Base-by-base conservation (phyloP, 2,329 filamentous ascomycete genomes). In the Rugonectria rugulosa region DNA sequence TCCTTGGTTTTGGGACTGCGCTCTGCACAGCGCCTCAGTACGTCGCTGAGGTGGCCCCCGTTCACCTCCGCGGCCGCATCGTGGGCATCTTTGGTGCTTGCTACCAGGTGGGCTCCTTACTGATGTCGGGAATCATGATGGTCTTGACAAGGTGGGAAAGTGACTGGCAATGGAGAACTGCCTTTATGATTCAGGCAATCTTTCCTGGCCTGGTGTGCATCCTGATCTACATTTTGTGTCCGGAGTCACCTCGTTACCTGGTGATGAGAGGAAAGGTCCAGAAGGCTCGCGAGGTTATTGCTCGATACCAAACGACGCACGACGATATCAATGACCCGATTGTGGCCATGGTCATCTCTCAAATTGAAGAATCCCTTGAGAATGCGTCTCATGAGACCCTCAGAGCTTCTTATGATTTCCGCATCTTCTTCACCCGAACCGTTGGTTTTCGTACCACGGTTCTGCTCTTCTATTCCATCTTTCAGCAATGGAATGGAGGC, bases 1-100 rank as follows among this genome's bases (percentile, higher is more conserved):
- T 66, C 5, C 27, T 66, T 2, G 63, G 63, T 8, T 66, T 66
- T 15, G 63, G 60, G 2, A 66, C 62, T 1, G 62, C 63, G 1
- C 59, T 66, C 6, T 66, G 62, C 31, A 65, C 63, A 8, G 60
- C 62, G 24, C 62, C 63, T 8, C 63, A 66, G 45, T 66, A 66
- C 27, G 61, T 65, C 6, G 63, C 60, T 8, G 63, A 66, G 9
- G 59, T 66, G 27, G 60, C 62, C 0, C 63, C 62, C 9, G 60
- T 58, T 2, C 63, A 66, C 8, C 49, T 65, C 1, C 59, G 63
- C n/a, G 62, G 62, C 24, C 43, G 60, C 10, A 52, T 65, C 5
- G 61, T 64, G 3, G 63, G 62, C 12, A 55, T 64, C 7, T 66
- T 66, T 36, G 63, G 63, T 8, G 63, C 63, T 15, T 65, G 59